Conservation (phyloP, 352 stramenopile species). For the Lagenidium giganteum region DNA sequence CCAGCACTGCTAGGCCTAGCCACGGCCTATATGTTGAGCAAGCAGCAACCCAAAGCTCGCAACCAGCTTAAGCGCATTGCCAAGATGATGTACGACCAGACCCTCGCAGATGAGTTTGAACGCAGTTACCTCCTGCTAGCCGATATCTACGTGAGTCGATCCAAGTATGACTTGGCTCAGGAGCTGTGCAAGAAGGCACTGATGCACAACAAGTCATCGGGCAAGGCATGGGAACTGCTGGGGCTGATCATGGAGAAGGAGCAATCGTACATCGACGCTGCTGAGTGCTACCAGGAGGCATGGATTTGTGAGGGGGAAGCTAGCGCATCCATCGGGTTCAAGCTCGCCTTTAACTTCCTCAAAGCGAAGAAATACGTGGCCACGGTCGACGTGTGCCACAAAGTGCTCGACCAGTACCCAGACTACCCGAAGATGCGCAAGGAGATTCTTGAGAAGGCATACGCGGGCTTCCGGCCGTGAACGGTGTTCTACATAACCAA, state of each 20-base stretch:
- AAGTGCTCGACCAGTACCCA: slow-evolving; percentile 90
- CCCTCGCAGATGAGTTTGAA: slow-evolving; percentile 91
- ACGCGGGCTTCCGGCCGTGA: slow-evolving; percentile 84
- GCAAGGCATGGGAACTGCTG: slow-evolving; percentile 91
- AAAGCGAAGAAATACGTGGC: slow-evolving; percentile 90
- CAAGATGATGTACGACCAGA: slow-evolving; percentile 90
- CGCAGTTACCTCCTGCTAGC: slow-evolving; percentile 90
- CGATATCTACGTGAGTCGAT: slow-evolving; percentile 89
- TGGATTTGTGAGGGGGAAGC: slow-evolving; percentile 80
- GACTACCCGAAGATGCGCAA: slow-evolving; percentile 94
- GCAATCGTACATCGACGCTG: slow-evolving; percentile 88
- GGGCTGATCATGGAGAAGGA: slow-evolving; percentile 95
- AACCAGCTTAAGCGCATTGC: slow-evolving; percentile 95
- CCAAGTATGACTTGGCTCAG: slow-evolving; percentile 92
- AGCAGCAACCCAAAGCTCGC: slow-evolving; percentile 88
- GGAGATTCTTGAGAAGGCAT: slow-evolving; percentile 92
- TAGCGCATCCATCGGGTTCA: slow-evolving; percentile 89
- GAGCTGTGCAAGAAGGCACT: slow-evolving; percentile 91
- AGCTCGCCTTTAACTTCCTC: slow-evolving; percentile 95
- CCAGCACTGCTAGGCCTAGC: slow-evolving; percentile 87
- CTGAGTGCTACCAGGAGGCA: slow-evolving; percentile 91
- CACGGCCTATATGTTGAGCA: slow-evolving; percentile 91
- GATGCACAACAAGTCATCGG: slow-evolving; percentile 91
- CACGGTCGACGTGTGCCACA: slow-evolving; percentile 91
- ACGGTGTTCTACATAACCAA: too few relatives aligned